Evolutionary conservation across 2,329 filamentous ascomycete genomes (phyloP).

Genomic region (Claviceps pusilla): DNA sequence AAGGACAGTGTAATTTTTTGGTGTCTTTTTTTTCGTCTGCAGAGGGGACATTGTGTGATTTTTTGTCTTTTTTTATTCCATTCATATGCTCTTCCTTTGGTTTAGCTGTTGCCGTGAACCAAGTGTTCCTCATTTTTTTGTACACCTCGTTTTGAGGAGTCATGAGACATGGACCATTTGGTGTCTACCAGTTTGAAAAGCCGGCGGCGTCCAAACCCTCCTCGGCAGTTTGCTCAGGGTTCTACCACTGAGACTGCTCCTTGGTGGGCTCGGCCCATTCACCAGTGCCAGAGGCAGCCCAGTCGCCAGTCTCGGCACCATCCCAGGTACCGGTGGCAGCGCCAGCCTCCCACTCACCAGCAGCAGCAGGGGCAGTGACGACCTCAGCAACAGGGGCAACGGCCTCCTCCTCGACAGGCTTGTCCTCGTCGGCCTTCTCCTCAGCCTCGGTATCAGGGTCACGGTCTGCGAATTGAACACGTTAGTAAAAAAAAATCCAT

Average conservation of each 20-base stretch:
- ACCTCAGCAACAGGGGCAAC: constrained; percentile 63
- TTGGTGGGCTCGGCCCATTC: constrained; percentile 52
- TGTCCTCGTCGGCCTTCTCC: constrained; percentile 93
- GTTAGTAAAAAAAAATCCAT: constrained; percentile 6
- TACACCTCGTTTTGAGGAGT: background rate
- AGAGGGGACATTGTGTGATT: background rate
- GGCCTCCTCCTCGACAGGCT: constrained; percentile 70
- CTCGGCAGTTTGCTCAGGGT: constrained; percentile 9
- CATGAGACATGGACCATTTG: background rate
- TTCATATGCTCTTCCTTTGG: background rate
- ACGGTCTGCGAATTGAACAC: constrained; percentile 46
- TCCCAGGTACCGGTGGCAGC: constrained; percentile 47
- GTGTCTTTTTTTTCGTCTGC: background rate
- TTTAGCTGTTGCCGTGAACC: constrained; percentile 1
- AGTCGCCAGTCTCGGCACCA: constrained; percentile 45
- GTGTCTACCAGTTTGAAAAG: constrained; percentile 6
- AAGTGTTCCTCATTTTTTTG: background rate
- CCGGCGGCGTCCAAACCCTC: constrained; percentile 3
- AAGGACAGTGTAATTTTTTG: background rate
- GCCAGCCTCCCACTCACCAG: constrained; percentile 74
- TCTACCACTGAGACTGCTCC: constrained; percentile 38
- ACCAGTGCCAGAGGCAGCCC: constrained; percentile 46
- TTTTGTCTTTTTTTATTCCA: background rate
- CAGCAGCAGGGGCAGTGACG: constrained; percentile 50
- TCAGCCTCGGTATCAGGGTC: constrained; percentile 99